Evolutionary conservation across 768 basidiomycete genomes (phyloP).

Genomic region (Trametes villosa): DNA sequence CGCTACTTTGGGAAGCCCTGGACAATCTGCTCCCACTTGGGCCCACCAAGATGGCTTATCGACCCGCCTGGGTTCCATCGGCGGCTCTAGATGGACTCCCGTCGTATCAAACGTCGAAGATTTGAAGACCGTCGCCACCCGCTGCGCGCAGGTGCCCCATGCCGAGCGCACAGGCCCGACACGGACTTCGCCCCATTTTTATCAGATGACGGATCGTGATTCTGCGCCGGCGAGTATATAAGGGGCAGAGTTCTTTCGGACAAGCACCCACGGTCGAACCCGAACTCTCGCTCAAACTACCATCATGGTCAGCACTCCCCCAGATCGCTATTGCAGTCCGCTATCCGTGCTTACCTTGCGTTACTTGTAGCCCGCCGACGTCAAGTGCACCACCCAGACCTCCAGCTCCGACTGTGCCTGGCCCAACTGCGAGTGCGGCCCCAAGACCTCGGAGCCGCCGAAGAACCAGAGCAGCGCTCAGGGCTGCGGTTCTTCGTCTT

Average conservation of each 20-base stretch:
- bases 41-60: conserved; percentile 6
- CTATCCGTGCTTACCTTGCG: too few relatives aligned
- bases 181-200: background rate
- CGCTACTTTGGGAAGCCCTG: too few relatives aligned
- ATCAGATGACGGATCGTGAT: conserved; percentile 22
- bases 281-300: background rate
- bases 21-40: too few relatives aligned
- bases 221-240: background rate
- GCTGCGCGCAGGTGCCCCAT: background rate
- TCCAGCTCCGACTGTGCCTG: conserved; percentile 33
- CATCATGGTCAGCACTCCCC: conserved; percentile 7
- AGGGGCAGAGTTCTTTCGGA: background rate
- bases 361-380: conserved; percentile 21
- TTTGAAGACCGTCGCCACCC: conserved; percentile 5
- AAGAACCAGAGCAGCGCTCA: conserved; percentile 37
- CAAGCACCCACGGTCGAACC: conserved; percentile 5
- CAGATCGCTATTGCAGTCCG: too few relatives aligned
- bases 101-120: conserved; percentile 49
- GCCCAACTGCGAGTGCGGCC: conserved; percentile 39
- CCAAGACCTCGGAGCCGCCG: too few relatives aligned
- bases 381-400: conserved; percentile 27
- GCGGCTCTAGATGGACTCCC: conserved; percentile 2
- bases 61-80: conserved; percentile 6
- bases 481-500: conserved; percentile 20
- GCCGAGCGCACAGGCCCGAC: background rate